These are phyloP conservation scores for Xylaria flabelliformis DNA, from an alignment of 495 filamentous ascomycete species.

Conservation along the genomic window DNA sequence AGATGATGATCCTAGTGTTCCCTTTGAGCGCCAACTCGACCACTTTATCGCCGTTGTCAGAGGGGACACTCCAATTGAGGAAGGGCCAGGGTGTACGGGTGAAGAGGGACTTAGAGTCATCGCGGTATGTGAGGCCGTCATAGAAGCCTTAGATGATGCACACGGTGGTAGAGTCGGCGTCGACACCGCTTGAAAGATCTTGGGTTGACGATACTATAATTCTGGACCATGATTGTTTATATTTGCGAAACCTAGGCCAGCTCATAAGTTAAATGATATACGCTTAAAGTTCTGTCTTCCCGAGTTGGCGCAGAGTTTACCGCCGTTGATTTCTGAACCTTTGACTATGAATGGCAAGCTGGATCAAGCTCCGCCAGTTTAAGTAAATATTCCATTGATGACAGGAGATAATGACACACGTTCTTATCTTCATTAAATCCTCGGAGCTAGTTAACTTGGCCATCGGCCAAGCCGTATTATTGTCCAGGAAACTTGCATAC, in stretches of 20 bases:
- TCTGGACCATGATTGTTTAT: not conserved
- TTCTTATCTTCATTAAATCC: not conserved
- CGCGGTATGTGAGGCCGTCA: slow-evolving; percentile 52
- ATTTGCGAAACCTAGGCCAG: not conserved
- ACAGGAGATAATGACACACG: not conserved
- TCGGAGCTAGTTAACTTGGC: not conserved
- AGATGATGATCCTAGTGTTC: slow-evolving; percentile 41
- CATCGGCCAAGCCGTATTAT: not conserved
- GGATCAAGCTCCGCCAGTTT: not conserved
- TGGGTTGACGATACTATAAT: not conserved
- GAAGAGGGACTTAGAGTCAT: slow-evolving; percentile 54
- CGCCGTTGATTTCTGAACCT: not conserved
- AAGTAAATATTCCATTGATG: not conserved
- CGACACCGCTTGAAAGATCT: slow-evolving; percentile 22
- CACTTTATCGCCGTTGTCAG: slow-evolving; percentile 63
- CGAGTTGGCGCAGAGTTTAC: not conserved
- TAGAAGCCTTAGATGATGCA: slow-evolving; percentile 43
- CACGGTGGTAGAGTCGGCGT: slow-evolving; percentile 7
- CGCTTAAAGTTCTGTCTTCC: not conserved
- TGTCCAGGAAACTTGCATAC: not conserved
- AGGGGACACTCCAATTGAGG: slow-evolving; percentile 38
- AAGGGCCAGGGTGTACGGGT: slow-evolving; percentile 47
- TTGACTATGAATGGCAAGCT: too few relatives aligned
- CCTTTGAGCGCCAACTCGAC: slow-evolving; percentile 62
- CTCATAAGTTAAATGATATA: not conserved